These are phyloP conservation scores for Aquilaria sinensis DNA, from an alignment of 345 rosid species.

Conservation along the genomic window DNA sequence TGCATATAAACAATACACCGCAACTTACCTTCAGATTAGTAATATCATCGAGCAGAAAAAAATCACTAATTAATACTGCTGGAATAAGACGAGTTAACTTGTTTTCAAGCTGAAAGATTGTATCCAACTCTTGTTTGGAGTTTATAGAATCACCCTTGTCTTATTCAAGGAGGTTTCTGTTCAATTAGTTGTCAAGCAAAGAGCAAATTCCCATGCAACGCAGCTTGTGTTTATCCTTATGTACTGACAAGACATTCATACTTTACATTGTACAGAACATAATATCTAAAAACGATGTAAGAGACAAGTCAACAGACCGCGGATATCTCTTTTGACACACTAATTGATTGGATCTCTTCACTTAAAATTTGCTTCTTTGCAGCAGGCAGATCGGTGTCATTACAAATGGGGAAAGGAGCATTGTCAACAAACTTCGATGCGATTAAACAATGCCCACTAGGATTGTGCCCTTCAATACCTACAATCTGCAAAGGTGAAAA, in stretches of 20 bases:
- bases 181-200: too few species aligned
- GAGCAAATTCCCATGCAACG: too few species aligned
- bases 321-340: slow-evolving; percentile 45
- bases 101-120: neutral
- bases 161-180: too few species aligned
- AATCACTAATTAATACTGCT: neutral
- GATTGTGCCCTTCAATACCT: slow-evolving; percentile 86
- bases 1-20: slow-evolving; percentile 20
- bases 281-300: slow-evolving; percentile 7
- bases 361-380: slow-evolving; percentile 74
- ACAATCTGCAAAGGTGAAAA: slow-evolving; percentile 55
- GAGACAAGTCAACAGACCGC: slow-evolving; percentile 43
- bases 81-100: neutral
- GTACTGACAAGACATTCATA: too few species aligned
- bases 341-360: slow-evolving; percentile 35
- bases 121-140: neutral
- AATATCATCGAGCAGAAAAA: slow-evolving; percentile 2
- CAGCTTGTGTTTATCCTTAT: too few species aligned
- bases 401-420: slow-evolving; percentile 40
- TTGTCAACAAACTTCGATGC: slow-evolving; percentile 70
- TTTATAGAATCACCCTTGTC: too few species aligned
- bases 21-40: slow-evolving; percentile 5
- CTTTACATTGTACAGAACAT: too few species aligned
- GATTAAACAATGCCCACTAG: slow-evolving; percentile 89
- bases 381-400: slow-evolving; percentile 44